Evolutionary conservation across 305 asterid species (phyloP).

Genomic region (Fraxinus dipetala): DNA sequence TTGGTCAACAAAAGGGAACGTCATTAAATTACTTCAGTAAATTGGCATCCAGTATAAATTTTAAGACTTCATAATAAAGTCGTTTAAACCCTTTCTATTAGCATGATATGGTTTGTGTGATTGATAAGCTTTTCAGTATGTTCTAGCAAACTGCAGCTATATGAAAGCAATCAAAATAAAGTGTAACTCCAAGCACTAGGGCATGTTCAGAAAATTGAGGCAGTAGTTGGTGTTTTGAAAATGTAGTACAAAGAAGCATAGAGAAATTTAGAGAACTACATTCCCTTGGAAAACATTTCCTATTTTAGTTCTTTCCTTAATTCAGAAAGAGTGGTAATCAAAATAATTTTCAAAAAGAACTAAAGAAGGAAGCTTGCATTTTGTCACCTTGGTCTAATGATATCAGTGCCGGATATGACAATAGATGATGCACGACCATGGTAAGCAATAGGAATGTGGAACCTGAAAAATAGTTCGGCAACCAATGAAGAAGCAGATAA

Average conservation of each 20-base stretch:
- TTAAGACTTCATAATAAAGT: background rate
- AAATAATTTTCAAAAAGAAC: background rate
- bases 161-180: conserved; percentile 14
- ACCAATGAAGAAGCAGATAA: conserved; percentile 11
- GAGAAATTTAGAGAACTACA: background rate
- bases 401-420: conserved; percentile 86
- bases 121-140: background rate
- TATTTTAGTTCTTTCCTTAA: background rate
- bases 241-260: background rate
- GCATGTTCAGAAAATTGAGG: background rate
- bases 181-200: background rate
- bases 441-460: conserved; percentile 92
- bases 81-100: background rate
- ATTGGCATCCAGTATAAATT: background rate
- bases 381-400: conserved; percentile 80
- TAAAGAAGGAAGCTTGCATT: conserved; percentile 14
- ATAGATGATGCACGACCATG: conserved; percentile 98
- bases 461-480: conserved; percentile 51
- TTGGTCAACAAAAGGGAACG: background rate
- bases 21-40: background rate
- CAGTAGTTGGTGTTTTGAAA: conserved; percentile 1
- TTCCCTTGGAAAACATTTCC: background rate
- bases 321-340: background rate
- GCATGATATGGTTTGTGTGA: background rate
- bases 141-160: background rate